Conservation (phyloP, 1,284 basidiomycete species). For the Flammula alnicola region DNA sequence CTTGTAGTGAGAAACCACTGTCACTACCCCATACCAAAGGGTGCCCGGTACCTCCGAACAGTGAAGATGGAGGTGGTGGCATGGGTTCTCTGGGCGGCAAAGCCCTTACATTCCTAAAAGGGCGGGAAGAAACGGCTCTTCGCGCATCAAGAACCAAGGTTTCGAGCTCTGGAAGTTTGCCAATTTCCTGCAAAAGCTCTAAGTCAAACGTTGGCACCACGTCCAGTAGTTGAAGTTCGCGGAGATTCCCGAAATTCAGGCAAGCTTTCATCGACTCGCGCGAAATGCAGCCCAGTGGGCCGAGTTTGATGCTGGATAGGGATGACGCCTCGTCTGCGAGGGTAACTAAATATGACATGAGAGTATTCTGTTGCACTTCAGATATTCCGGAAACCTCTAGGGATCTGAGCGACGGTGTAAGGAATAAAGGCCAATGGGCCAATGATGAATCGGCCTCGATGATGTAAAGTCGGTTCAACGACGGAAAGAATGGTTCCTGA, state of each 20-base stretch:
- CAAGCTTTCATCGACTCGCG: neutral
- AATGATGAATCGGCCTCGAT: neutral
- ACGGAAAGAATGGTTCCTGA: conserved; percentile 8
- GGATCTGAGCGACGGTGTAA: conserved; percentile 4
- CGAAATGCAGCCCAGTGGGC: neutral
- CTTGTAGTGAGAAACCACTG: no score
- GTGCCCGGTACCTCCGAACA: no score
- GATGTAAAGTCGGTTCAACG: conserved; percentile 2
- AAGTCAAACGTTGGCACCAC: neutral
- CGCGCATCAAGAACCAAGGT: conserved; percentile 5
- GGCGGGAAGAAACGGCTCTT: neutral
- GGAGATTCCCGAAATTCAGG: conserved; percentile 4
- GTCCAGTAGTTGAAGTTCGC: conserved; percentile 2
- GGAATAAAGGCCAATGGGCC: conserved; percentile 5
- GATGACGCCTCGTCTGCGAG: neutral
- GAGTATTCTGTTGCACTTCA: neutral
- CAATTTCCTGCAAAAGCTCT: conserved; percentile 4
- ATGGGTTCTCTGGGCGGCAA: no score
- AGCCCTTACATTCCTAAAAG: neutral
- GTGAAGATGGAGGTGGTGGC: no score
- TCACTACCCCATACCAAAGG: no score
- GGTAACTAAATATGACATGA: conserved; percentile 5
- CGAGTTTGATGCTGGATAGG: conserved; percentile 4
- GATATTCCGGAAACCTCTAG: conserved; percentile 1
- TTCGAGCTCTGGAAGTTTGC: conserved; percentile 6